A percentile compares a stretch with the other conserved stretches of the same genome.
phyloP scores from a whole-genome alignment of 1,284 basidiomycete genomes.

The Malassezia vespertilionis region DNA sequence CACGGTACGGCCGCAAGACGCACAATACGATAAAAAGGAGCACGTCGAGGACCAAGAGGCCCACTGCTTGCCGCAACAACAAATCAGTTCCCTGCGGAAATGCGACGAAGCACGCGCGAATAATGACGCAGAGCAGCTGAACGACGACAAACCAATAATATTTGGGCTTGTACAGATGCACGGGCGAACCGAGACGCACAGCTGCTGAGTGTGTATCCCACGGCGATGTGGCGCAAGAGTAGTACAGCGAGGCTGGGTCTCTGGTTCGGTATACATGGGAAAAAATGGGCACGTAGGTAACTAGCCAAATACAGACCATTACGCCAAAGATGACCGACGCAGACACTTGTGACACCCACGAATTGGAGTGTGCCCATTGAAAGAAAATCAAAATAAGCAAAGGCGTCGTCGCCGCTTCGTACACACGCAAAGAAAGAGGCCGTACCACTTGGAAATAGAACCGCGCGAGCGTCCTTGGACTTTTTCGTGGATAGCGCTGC shows the following conservation, averaged over 20 bases:
- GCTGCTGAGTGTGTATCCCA: conserved; percentile 14
- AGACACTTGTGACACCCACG: conserved; percentile 38
- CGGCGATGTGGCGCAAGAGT: conserved; percentile 21
- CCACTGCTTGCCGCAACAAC: conserved; percentile 38
- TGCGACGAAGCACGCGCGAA: conserved; percentile 36
- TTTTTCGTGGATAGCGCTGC: too few relatives aligned
- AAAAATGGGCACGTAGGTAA: conserved; percentile 29
- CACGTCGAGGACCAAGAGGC: conserved; percentile 35
- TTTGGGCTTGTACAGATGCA: conserved; percentile 29
- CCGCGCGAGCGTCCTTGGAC: not conserved
- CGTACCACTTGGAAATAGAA: not conserved
- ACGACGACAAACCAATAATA: conserved; percentile 38
- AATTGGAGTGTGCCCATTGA: conserved; percentile 35
- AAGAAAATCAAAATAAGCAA: conserved; percentile 37
- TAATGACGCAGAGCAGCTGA: conserved; percentile 29
- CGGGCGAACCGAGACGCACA: conserved; percentile 25
- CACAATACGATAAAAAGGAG: conserved; percentile 33
- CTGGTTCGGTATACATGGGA: conserved; percentile 15
- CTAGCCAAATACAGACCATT: conserved; percentile 20
- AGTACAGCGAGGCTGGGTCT: conserved; percentile 25
- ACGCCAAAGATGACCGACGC: conserved; percentile 28
- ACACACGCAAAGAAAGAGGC: conserved; percentile 3
- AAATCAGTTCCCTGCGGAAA: conserved; percentile 27
- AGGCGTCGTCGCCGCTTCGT: conserved; percentile 8
- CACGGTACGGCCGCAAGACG: conserved; percentile 32